phyloP scores from a whole-genome alignment of 1,139 yeast species.

The Fermentozyma sake region DNA sequence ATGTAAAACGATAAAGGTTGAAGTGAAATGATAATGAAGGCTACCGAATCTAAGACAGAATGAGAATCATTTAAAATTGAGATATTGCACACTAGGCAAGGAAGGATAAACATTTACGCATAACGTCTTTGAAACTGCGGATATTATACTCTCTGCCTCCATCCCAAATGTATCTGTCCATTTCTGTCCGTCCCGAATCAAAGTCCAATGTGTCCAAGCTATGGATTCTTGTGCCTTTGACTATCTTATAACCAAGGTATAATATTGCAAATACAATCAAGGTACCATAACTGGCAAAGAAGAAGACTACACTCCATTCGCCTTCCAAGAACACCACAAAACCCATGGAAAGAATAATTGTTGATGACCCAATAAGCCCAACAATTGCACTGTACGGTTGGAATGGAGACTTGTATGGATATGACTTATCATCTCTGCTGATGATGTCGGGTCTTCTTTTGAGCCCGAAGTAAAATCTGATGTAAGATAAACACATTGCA shows the following conservation, averaged over 20 bases:
- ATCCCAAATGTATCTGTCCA: slow-evolving; percentile 67
- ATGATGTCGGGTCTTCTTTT: slow-evolving; percentile 63
- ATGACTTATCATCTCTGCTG: slow-evolving; percentile 57
- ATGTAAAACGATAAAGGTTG: too few species aligned
- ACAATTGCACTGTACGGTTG: slow-evolving; percentile 73
- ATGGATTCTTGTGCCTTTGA: slow-evolving; percentile 52
- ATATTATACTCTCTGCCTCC: slow-evolving; percentile 49
- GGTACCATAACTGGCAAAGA: slow-evolving; percentile 68
- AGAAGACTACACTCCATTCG: slow-evolving; percentile 60
- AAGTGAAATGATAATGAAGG: too few species aligned
- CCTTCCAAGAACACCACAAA: slow-evolving; percentile 59
- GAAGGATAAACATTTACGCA: slow-evolving; percentile 31
- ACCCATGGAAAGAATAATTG: slow-evolving; percentile 64
- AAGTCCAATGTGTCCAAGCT: slow-evolving; percentile 67
- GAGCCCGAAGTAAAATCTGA: slow-evolving; percentile 68
- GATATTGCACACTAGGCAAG: slow-evolving; percentile 35
- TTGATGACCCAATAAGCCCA: slow-evolving; percentile 54
- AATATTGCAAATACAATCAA: slow-evolving; percentile 50
- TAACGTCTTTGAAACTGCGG: slow-evolving; percentile 32
- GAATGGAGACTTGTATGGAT: slow-evolving; percentile 71
- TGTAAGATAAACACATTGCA: slow-evolving; percentile 70
- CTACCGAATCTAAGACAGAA: slow-evolving; percentile 1
- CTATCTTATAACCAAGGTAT: slow-evolving; percentile 51
- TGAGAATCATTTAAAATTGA: background rate
- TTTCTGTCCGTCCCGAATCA: slow-evolving; percentile 75